Evolutionary conservation across 2,329 filamentous ascomycete species (phyloP).

Genomic region (Davidsoniella australis): DNA sequence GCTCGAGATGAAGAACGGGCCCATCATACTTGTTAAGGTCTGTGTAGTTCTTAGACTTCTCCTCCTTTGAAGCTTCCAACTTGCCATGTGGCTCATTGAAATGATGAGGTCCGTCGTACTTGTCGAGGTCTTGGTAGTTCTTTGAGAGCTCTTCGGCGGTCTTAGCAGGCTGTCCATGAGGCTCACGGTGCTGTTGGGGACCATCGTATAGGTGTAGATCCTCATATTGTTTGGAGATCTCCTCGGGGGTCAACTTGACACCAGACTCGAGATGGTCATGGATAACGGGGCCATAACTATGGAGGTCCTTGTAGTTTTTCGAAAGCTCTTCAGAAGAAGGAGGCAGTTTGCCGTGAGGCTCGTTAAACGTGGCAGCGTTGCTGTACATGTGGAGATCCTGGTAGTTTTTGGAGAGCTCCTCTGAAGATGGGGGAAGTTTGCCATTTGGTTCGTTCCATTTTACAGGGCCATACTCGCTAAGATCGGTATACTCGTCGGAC

Average conservation of each 20-base stretch:
- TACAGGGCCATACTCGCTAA: constrained; percentile 19
- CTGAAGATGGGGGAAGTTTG: constrained; percentile 17
- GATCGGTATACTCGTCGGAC: constrained; percentile 6
- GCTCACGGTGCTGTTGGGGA: constrained; percentile 7
- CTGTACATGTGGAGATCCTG: constrained; percentile 26
- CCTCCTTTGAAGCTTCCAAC: constrained; percentile 17
- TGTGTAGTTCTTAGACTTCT: constrained; percentile 23
- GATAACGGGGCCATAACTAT: constrained; percentile 19
- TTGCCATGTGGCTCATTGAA: constrained; percentile 11
- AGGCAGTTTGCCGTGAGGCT: constrained; percentile 14
- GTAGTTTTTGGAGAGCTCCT: constrained; percentile 23
- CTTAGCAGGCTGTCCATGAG: constrained; percentile 12
- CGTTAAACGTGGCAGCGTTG: constrained; percentile 15
- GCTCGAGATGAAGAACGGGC: constrained; percentile 21
- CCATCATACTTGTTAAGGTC: constrained; percentile 25
- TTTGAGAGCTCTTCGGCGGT: constrained; percentile 22
- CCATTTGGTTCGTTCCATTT: constrained; percentile 22
- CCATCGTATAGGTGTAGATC: constrained; percentile 22
- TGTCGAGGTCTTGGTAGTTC: constrained; percentile 21
- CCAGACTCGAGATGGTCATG: constrained; percentile 17
- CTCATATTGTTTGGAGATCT: constrained; percentile 20
- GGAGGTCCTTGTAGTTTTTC: constrained; percentile 22
- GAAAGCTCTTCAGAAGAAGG: constrained; percentile 20
- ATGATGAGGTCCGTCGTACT: constrained; percentile 18
- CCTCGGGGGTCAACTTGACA: constrained; percentile 13